Percentiles rank a stretch among this genome's conserved stretches.
These are phyloP conservation scores for Amyloporia xantha DNA, from an alignment of 768 basidiomycete species.

Conservation along the genomic window DNA sequence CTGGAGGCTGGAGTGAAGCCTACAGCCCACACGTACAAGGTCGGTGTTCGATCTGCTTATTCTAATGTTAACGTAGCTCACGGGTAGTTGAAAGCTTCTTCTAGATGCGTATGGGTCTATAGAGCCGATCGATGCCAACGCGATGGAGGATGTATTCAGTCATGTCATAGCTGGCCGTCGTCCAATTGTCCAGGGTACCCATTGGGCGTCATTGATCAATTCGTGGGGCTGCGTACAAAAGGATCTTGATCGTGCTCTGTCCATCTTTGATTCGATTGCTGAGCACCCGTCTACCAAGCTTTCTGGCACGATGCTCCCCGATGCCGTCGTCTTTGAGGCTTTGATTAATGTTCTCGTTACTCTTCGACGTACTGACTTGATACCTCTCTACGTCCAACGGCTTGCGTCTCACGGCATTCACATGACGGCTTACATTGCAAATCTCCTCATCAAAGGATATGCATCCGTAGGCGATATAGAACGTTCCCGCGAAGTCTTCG, in stretches of 20 bases:
- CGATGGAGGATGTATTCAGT: conserved; percentile 68
- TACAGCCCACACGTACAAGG: conserved; percentile 93
- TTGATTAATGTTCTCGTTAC: conserved; percentile 82
- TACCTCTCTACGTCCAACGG: conserved; percentile 57
- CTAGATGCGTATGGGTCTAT: conserved; percentile 85
- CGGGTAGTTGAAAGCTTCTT: conserved; percentile 73
- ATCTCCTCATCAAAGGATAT: conserved; percentile 70
- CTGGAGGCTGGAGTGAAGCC: conserved; percentile 54
- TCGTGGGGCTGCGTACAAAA: conserved; percentile 78
- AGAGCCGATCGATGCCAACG: conserved; percentile 67
- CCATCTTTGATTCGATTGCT: conserved; percentile 70
- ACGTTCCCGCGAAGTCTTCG: conserved; percentile 72
- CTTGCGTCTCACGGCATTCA: conserved; percentile 62
- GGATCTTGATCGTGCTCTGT: conserved; percentile 70
- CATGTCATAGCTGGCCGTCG: conserved; percentile 41
- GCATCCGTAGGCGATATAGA: conserved; percentile 65
- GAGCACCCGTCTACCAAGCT: conserved; percentile 38
- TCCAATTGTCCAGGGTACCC: conserved; percentile 50
- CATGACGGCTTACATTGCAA: conserved; percentile 94
- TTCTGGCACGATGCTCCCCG: conserved; percentile 40
- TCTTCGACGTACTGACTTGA: conserved; percentile 70
- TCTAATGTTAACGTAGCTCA: too few species aligned
- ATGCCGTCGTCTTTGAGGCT: conserved; percentile 86
- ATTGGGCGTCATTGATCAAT: conserved; percentile 84
- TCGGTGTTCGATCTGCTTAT: conserved; percentile 27